Base-by-base conservation (phyloP, 352 stramenopile species). In the Pythium periplocum region DNA sequence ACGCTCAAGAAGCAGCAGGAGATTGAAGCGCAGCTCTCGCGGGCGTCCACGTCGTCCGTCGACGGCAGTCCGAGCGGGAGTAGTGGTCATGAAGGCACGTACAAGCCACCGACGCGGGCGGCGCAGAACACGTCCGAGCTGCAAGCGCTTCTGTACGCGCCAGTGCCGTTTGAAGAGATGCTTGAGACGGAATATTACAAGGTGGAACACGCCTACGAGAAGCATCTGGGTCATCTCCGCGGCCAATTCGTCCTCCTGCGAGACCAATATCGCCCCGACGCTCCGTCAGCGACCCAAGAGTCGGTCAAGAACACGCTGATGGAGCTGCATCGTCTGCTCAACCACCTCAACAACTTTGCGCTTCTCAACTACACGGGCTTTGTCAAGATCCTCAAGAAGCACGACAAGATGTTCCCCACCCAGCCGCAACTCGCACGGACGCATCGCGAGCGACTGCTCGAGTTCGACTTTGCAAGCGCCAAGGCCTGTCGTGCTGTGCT, bases 331-430 rank as follows among this genome's bases (percentile, higher is more conserved):
- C 86, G 94, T 3, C 77, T 93, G 44, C 64, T 96, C 30, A 97
- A 98, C 58, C 71, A 98, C 37, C 76, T 99, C 49, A 74, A 96
- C 37, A 99, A 99, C 69, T 99, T 96, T 77, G 83, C 91, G 33
- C 90, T 99, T 57, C 83, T 99, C 51, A 99, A 99, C 61, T 98
- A 98, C 70, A 99, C 96, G 0, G 96, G 87, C 10, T 98, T 98
- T 64, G 81, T 99, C 26, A 99, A 99, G 69, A 97, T 99, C 59
- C 63, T 98, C 34, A 98, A 99, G 66, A 98, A 98, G 53, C 90
- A 98, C 66, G 94, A 98, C 68, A 98, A 98, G 50, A 77, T 80
- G 56, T 74, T 81, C 39, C 68, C 68, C 1, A 66, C 81, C 26
- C 62, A 71, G 51, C 62, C 69, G 36, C 58, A 69, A 34, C 61